A percentile compares a stretch with the other conserved stretches of the same genome.
Conservation (phyloP, 2,329 filamentous ascomycete genomes). For the Raffaelea ambrosiae region DNA sequence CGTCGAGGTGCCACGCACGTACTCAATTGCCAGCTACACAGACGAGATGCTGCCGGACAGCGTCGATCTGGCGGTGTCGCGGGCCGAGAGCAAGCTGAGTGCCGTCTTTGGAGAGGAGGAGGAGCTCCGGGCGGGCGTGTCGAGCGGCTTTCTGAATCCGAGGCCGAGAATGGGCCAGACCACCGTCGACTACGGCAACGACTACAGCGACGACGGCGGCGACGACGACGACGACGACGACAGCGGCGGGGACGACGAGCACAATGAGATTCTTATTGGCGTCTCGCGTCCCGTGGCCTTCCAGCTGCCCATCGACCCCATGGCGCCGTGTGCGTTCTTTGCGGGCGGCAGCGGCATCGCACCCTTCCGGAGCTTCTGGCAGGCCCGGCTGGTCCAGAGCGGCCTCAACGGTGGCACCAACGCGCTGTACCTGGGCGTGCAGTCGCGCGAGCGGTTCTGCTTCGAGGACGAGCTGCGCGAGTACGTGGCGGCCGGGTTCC, state of each 20-base stretch:
- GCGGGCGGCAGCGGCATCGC: slow-evolving; percentile 46
- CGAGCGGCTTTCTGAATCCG: slow-evolving; percentile 45
- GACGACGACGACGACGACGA: no score
- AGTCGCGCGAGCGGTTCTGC: slow-evolving; percentile 42
- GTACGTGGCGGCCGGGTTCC: slow-evolving; percentile 34
- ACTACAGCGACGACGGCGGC: no score
- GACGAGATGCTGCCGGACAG: slow-evolving; percentile 40
- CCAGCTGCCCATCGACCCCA: slow-evolving; percentile 40
- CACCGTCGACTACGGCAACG: no score
- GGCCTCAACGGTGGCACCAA: slow-evolving; percentile 33
- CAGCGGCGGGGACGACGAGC: no score
- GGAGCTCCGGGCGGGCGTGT: slow-evolving; percentile 34
- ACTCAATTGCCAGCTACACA: no score
- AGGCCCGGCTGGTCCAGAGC: slow-evolving; percentile 26
- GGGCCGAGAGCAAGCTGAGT: slow-evolving; percentile 40
- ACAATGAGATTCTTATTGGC: slow-evolving; percentile 31
- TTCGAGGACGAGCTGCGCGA: slow-evolving; percentile 40
- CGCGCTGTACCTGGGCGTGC: slow-evolving; percentile 42
- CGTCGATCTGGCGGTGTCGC: slow-evolving; percentile 42
- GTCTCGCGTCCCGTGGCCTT: slow-evolving; percentile 43
- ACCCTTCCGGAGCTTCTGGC: slow-evolving; percentile 46
- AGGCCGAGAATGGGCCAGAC: no score
- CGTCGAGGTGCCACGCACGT: no score
- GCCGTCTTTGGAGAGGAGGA: slow-evolving; percentile 27
- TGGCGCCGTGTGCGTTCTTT: slow-evolving; percentile 43